Conservation (phyloP, 2,329 filamentous ascomycete species). For the Phyllosticta ampelicida region DNA sequence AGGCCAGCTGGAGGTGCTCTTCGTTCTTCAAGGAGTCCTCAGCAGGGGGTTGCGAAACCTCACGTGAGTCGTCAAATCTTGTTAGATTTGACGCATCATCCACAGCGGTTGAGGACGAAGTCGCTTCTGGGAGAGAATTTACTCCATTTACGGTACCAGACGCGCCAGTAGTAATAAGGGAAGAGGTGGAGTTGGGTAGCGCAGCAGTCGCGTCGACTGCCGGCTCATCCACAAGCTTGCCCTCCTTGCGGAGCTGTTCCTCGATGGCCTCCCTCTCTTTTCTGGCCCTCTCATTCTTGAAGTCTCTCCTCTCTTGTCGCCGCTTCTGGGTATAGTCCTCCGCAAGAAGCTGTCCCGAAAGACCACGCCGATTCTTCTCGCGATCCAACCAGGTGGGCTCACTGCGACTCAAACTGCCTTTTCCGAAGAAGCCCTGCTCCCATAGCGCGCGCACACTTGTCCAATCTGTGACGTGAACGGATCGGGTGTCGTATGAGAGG, state of each 20-base stretch:
- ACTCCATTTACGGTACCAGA: background rate
- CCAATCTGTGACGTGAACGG: slow-evolving; percentile 72
- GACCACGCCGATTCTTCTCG: slow-evolving; percentile 61
- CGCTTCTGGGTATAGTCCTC: slow-evolving; percentile 70
- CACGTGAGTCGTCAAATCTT: background rate
- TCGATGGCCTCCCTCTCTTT: slow-evolving; percentile 77
- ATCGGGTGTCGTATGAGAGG: slow-evolving; percentile 73
- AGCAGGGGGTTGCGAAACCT: background rate
- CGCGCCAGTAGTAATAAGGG: background rate
- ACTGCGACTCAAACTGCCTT: slow-evolving; percentile 84
- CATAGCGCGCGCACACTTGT: slow-evolving; percentile 70
- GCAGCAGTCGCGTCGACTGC: background rate
- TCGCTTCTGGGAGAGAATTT: background rate
- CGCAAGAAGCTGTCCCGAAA: slow-evolving; percentile 35
- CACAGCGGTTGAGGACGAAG: background rate
- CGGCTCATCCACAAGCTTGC: slow-evolving; percentile 18
- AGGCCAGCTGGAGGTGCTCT: slow-evolving; percentile 85
- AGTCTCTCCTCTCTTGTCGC: slow-evolving; percentile 67
- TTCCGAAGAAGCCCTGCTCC: slow-evolving; percentile 97
- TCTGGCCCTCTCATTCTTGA: slow-evolving; percentile 87
- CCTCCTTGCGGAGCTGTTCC: slow-evolving; percentile 51
- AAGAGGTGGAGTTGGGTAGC: background rate
- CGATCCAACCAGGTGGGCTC: slow-evolving; percentile 87
- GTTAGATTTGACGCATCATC: background rate
- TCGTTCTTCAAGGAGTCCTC: slow-evolving; percentile 36